Evolutionary conservation across 768 basidiomycete species (phyloP).

Genomic region (Fibroporia radiculosa): DNA sequence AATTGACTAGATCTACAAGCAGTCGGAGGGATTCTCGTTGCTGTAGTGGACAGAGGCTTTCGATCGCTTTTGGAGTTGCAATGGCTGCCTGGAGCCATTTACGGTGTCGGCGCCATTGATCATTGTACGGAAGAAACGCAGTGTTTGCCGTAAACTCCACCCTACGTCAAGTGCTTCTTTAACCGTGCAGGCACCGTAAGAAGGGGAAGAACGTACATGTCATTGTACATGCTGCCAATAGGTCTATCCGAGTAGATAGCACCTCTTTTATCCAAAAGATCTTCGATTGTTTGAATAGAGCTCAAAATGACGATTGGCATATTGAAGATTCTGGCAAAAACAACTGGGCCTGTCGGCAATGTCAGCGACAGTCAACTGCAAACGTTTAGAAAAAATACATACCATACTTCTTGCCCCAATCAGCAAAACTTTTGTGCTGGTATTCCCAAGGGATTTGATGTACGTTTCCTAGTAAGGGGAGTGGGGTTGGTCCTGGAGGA

Average conservation of each 20-base stretch:
- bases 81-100: neutral
- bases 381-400: neutral
- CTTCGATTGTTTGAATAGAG: conserved; percentile 22
- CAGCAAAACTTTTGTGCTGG: conserved; percentile 17
- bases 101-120: neutral
- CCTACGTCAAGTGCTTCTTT: too few species aligned
- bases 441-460: conserved; percentile 20
- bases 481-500: conserved; percentile 23
- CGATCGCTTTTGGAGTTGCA: neutral
- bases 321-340: conserved; percentile 23
- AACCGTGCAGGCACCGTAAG: neutral
- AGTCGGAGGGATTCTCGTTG: neutral
- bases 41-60: neutral
- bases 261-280: conserved; percentile 27
- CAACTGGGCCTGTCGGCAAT: conserved; percentile 23
- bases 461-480: conserved; percentile 25
- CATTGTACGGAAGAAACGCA: neutral
- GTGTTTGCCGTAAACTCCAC: too few species aligned
- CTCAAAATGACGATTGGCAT: conserved; percentile 24
- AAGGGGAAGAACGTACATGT: conserved; percentile 15
- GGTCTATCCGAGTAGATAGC: conserved; percentile 28
- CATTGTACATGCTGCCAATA: conserved; percentile 17
- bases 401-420: conserved; percentile 25
- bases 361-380: neutral
- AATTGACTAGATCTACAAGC: neutral